phyloP scores from a whole-genome alignment of 495 filamentous ascomycete genomes.

The Podospora pseudopauciseta region DNA sequence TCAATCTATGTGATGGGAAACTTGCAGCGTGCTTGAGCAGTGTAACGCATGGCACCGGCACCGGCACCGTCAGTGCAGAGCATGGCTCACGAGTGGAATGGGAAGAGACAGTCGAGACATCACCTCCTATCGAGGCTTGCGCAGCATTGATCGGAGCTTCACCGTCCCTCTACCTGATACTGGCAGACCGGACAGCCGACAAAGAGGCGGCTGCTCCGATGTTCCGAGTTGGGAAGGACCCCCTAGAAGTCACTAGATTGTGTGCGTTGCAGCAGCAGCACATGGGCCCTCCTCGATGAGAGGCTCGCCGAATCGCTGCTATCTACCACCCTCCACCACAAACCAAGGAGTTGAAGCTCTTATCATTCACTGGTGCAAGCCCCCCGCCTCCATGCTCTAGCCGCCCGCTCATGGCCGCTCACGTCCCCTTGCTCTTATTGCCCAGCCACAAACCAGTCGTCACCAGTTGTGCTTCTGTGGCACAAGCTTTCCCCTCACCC shows the following conservation, averaged over 20 bases:
- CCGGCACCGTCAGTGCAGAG: slow-evolving; percentile 8
- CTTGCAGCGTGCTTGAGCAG: slow-evolving; percentile 16
- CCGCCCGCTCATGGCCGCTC: neutral
- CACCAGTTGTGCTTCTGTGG: neutral
- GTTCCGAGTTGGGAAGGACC: slow-evolving; percentile 14
- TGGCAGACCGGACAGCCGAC: neutral
- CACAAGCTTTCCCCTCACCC: slow-evolving; percentile 1
- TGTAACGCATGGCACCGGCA: slow-evolving; percentile 14
- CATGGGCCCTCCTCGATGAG: slow-evolving; percentile 4
- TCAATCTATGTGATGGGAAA: slow-evolving; percentile 19
- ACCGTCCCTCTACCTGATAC: neutral
- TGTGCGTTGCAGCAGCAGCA: neutral
- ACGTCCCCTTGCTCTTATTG: too few relatives aligned
- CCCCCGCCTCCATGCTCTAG: slow-evolving; percentile 8
- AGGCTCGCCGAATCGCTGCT: slow-evolving; percentile 13
- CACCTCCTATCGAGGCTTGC: neutral
- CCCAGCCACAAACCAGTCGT: slow-evolving; percentile 13
- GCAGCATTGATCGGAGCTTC: slow-evolving; percentile 1
- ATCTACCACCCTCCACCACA: slow-evolving; percentile 20
- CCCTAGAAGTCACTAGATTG: slow-evolving; percentile 2
- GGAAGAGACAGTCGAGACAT: neutral
- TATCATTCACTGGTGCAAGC: slow-evolving; percentile 17
- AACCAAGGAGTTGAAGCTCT: slow-evolving; percentile 10
- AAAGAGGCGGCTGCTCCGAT: slow-evolving; percentile 10
- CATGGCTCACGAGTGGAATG: slow-evolving; percentile 11